Evolutionary conservation across 2,329 filamentous ascomycete species (phyloP).

Genomic region (Elsinoe arachidis): DNA sequence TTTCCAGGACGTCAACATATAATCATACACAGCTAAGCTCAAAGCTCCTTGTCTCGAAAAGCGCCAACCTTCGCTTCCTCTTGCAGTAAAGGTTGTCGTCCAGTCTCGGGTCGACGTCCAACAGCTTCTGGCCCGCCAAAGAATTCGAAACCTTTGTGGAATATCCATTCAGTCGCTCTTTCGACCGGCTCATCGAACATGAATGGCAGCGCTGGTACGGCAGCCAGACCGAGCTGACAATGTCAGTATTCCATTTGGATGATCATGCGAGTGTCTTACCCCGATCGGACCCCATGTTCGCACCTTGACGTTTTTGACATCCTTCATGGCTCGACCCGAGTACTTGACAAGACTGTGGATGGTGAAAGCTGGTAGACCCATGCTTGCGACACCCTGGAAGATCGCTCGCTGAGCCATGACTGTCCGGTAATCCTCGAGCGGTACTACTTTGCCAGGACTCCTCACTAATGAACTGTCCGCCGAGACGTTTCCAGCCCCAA

Average conservation of each 20-base stretch:
- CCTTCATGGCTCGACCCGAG: slow-evolving; percentile 76
- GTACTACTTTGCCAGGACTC: slow-evolving; percentile 46
- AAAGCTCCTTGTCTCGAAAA: slow-evolving; percentile 33
- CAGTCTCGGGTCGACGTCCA: slow-evolving; percentile 31
- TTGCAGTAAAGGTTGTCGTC: slow-evolving; percentile 30
- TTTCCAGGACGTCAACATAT: background rate
- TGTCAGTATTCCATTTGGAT: slow-evolving; percentile 17
- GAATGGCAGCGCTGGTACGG: slow-evolving; percentile 72
- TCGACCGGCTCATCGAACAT: slow-evolving; percentile 92
- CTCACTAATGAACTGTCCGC: slow-evolving; percentile 4
- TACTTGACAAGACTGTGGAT: slow-evolving; percentile 91
- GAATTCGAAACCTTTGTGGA: slow-evolving; percentile 70
- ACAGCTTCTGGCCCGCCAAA: slow-evolving; percentile 59
- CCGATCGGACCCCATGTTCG: slow-evolving; percentile 88
- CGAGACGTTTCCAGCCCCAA: slow-evolving; percentile 20
- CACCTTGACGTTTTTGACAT: slow-evolving; percentile 63
- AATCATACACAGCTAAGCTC: slow-evolving; percentile 6
- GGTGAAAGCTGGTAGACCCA: slow-evolving; percentile 89
- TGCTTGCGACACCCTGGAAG: slow-evolving; percentile 84
- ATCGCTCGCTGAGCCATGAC: slow-evolving; percentile 86
- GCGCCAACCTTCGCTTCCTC: slow-evolving; percentile 25
- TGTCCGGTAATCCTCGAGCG: slow-evolving; percentile 80
- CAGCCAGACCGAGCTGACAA: slow-evolving; percentile 48
- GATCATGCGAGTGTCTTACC: slow-evolving; percentile 46
- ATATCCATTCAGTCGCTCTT: slow-evolving; percentile 79